Base-by-base conservation (phyloP, 2,329 filamentous ascomycete species). In the Boeremia lycopersici region DNA sequence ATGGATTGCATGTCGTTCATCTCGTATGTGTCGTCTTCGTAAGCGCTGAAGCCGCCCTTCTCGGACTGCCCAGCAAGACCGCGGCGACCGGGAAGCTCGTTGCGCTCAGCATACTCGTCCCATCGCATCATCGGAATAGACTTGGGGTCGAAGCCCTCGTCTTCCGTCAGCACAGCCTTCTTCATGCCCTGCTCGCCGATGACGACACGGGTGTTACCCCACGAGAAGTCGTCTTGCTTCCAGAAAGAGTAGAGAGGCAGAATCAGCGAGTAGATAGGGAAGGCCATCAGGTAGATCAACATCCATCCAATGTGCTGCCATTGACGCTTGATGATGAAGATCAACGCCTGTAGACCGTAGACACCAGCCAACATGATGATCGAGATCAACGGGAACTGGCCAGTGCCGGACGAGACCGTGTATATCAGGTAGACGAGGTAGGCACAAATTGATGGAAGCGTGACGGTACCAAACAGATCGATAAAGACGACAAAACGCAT, bases 281-380 rank as follows among this genome's bases (percentile, higher is more conserved):
- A 97, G 2, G 95, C 95, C n/a, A 96, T 66, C 59, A 99, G 84
- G 78, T 99, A 99, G 72, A 99, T 98, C 63, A 99, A 89, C 93
- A 99, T 98, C 95, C 95, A 99, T 64, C 95, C 95, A 57, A 99
- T 86, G 72, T 98, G 93, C 74, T 99, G 93, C 95, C 95, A 99
- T 77, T 98, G 91, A 47, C 95, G 85, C 81, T 96, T 97, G 67
- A 98, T 82, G 65, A 98, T 92, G 79, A 99, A 99, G 69, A 99
- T 96, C 57, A 98, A 78, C 2, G 93, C 93, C 73, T 99, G 95
- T 3, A 99, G 86, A 82, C 95, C 95, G 70, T 99, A 99, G 13
- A 97, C 91, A 55, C 86, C 91, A 19, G 88, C 93, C 73, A 99
- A 78, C 83, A 99, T 93, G 71, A 90, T 82, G 61, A 99, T 86